Conservation (phyloP, 2,329 filamentous ascomycete species). For the Fusarium decemcellulare region DNA sequence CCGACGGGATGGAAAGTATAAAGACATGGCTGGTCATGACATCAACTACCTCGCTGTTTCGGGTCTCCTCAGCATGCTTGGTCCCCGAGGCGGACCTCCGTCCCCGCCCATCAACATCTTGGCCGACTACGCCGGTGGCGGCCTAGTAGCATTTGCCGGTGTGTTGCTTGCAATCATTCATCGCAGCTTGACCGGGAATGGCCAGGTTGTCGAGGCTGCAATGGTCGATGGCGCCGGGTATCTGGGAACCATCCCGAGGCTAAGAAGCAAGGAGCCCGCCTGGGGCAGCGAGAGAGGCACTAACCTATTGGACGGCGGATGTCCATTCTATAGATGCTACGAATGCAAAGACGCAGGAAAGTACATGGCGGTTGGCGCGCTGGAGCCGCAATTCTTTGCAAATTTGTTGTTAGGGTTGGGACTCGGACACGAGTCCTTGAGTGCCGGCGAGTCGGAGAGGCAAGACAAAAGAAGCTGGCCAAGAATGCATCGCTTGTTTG, state of each 20-base stretch:
- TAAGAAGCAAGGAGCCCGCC: slow-evolving; percentile 72
- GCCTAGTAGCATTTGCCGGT: no score
- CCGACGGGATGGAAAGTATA: slow-evolving; percentile 86
- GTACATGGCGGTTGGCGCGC: slow-evolving; percentile 86
- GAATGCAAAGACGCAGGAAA: slow-evolving; percentile 78
- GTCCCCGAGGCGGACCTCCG: no score
- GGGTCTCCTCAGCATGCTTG: slow-evolving; percentile 82
- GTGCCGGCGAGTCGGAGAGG: background rate
- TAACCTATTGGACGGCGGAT: slow-evolving; percentile 86
- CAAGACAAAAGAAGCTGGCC: background rate
- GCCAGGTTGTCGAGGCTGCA: no score
- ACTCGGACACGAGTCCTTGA: background rate
- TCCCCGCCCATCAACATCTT: no score
- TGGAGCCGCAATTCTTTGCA: slow-evolving; percentile 87
- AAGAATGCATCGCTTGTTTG: slow-evolving; percentile 65
- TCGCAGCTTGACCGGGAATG: no score
- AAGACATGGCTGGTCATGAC: slow-evolving; percentile 90
- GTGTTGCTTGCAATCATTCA: no score
- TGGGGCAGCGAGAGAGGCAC: slow-evolving; percentile 76
- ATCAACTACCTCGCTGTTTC: slow-evolving; percentile 95
- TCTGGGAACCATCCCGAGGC: slow-evolving; percentile 80
- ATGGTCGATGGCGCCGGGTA: slow-evolving; percentile 79
- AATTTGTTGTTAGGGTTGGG: slow-evolving; percentile 75
- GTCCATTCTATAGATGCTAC: slow-evolving; percentile 90
- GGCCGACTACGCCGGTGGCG: no score